A percentile compares a stretch with the other conserved stretches of the same genome.
These are phyloP conservation scores for Lentinula sp. DNA, from an alignment of 768 basidiomycete genomes.

Conservation along the genomic window DNA sequence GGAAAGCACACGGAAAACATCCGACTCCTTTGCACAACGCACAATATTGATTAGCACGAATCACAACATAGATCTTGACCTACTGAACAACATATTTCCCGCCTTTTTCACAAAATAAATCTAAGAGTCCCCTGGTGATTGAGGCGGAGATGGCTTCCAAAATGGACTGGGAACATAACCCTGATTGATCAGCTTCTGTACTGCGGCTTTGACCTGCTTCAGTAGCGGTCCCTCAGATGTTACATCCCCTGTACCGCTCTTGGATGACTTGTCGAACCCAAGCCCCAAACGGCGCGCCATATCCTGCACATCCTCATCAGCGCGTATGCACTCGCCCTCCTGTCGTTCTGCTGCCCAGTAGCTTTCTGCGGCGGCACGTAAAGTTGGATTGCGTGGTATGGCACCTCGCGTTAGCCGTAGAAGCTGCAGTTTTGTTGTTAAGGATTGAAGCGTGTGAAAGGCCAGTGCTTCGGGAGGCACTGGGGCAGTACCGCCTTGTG, in stretches of 20 bases:
- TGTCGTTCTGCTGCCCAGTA: slow-evolving; percentile 57
- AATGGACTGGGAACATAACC: slow-evolving; percentile 3
- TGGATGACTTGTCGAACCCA: neutral
- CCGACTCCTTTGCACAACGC: too few species aligned
- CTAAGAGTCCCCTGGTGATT: neutral
- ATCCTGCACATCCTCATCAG: slow-evolving; percentile 36
- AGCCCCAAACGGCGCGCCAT: neutral
- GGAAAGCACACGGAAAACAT: too few species aligned
- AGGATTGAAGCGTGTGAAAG: slow-evolving; percentile 27
- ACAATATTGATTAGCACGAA: too few species aligned
- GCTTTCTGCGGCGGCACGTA: slow-evolving; percentile 37
- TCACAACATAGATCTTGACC: too few species aligned
- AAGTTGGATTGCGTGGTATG: slow-evolving; percentile 43
- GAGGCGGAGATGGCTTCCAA: neutral
- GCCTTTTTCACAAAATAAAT: slow-evolving; percentile 19
- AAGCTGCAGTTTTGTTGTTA: slow-evolving; percentile 44
- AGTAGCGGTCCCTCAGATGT: neutral
- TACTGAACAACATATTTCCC: too few species aligned
- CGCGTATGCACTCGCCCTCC: slow-evolving; percentile 45
- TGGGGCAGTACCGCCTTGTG: slow-evolving; percentile 17
- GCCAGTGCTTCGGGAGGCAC: slow-evolving; percentile 22
- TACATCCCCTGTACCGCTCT: neutral
- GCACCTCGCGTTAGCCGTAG: slow-evolving; percentile 53
- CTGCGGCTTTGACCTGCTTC: neutral
- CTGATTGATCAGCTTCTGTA: neutral